A percentile compares a stretch with the other conserved stretches of the same genome.
phyloP scores from a whole-genome alignment of 176 grass and related monocot species.

The Bromus sterilis region DNA sequence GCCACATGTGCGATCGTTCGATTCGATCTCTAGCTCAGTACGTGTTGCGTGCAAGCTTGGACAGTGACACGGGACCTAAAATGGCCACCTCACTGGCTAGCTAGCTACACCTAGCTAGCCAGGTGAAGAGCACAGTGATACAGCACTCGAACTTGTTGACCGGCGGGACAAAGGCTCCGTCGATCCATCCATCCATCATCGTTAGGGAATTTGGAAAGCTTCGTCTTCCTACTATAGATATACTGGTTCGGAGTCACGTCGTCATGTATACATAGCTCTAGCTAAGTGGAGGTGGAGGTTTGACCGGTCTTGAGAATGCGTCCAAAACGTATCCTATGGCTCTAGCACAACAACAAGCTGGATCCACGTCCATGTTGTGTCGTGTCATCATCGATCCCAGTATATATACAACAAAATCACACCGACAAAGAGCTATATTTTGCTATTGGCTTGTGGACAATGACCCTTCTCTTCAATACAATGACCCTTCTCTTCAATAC shows the following conservation, averaged over 20 bases:
- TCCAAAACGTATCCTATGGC: not conserved
- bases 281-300: not conserved
- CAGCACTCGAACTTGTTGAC: constrained; percentile 17
- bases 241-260: not conserved
- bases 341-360: constrained; percentile 19
- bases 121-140: not conserved
- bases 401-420: not conserved
- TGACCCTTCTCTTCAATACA: not conserved
- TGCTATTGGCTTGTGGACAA: not conserved
- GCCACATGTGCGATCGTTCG: not conserved
- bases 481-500: too few relatives aligned
- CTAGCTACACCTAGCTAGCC: not conserved
- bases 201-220: too few relatives aligned
- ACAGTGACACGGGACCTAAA: constrained; percentile 49
- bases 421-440: constrained; percentile 32
- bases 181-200: not conserved
- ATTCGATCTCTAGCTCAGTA: not conserved
- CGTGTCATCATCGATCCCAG: not conserved
- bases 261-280: not conserved
- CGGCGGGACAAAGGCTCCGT: not conserved
- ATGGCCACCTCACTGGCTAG: not conserved
- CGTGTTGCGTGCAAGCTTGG: constrained; percentile 14
- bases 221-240: too few relatives aligned
- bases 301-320: not conserved
- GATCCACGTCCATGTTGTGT: constrained; percentile 22